These are phyloP conservation scores for Pichia sp. DNA, from an alignment of 1,139 yeast species.

Conservation along the genomic window DNA sequence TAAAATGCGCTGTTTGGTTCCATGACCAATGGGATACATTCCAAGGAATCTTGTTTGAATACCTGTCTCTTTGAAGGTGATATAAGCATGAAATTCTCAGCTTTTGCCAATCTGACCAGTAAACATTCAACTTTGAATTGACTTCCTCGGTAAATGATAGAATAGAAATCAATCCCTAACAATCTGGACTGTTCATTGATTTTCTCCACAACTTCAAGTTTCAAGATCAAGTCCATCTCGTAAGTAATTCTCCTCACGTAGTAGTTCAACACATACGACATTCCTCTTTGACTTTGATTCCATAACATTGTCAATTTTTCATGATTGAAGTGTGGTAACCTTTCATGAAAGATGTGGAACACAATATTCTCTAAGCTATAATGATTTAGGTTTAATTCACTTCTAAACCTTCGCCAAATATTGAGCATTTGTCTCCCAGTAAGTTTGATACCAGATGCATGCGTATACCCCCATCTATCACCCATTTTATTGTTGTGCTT, in stretches of 20 bases:
- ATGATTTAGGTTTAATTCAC: conserved; percentile 54
- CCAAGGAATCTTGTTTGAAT: conserved; percentile 77
- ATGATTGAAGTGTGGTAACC: conserved; percentile 57
- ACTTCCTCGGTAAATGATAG: conserved; percentile 85
- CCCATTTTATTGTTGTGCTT: conserved; percentile 49
- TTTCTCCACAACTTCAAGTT: conserved; percentile 60
- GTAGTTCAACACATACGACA: conserved; percentile 42
- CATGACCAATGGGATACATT: conserved; percentile 84
- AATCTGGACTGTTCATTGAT: conserved; percentile 81
- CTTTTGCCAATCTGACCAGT: conserved; percentile 62
- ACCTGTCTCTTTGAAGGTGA: conserved; percentile 84
- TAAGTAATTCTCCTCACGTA: conserved; percentile 43
- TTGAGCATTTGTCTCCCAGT: conserved; percentile 80
- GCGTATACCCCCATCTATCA: conserved; percentile 79
- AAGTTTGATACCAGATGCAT: conserved; percentile 60
- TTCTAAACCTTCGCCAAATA: conserved; percentile 70
- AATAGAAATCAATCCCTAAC: conserved; percentile 83
- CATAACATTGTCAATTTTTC: conserved; percentile 49
- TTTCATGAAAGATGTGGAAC: conserved; percentile 55
- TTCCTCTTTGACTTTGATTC: conserved; percentile 25
- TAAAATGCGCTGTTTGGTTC: conserved; percentile 85
- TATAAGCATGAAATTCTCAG: conserved; percentile 62
- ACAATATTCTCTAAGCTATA: conserved; percentile 76
- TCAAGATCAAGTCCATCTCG: conserved; percentile 45
- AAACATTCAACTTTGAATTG: conserved; percentile 91